Conservation (phyloP, 441 rosid genomes). For the Kokia cookei region DNA sequence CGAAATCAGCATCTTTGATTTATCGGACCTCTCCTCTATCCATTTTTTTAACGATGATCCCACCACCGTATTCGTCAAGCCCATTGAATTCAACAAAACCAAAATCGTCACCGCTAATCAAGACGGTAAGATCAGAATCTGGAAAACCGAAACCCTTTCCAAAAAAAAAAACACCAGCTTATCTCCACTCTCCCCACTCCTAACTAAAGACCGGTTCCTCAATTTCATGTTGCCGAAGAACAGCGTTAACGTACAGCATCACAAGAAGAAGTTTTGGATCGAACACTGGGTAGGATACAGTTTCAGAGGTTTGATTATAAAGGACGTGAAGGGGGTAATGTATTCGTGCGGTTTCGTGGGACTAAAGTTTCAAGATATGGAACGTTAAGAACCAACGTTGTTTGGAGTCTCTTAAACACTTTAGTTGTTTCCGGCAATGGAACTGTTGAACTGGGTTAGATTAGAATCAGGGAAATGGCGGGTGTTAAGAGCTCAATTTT, state of each 20-base stretch:
- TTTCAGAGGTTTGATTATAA: constrained; percentile 27
- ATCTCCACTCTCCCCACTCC: constrained; percentile 35
- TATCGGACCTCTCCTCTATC: constrained; percentile 16
- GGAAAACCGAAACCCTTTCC: constrained; percentile 19
- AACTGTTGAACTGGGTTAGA: constrained; percentile 26
- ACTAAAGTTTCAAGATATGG: constrained; percentile 44
- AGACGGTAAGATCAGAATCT: constrained; percentile 39
- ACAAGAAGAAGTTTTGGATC: constrained; percentile 42
- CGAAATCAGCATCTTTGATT: constrained; percentile 31
- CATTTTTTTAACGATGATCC: constrained; percentile 17
- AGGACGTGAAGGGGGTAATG: constrained; percentile 17
- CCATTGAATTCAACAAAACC: constrained; percentile 21
- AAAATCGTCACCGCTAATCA: constrained; percentile 47
- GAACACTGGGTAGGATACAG: constrained; percentile 36
- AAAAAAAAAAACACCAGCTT: constrained; percentile 16
- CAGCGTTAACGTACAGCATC: constrained; percentile 35
- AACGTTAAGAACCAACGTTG: constrained; percentile 17
- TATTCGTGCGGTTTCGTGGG: constrained; percentile 43
- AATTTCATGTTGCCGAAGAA: constrained; percentile 28
- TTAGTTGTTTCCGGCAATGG: constrained; percentile 30
- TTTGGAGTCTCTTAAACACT: constrained; percentile 35
- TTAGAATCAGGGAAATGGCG: constrained; percentile 34
- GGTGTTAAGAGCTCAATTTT: too few species aligned
- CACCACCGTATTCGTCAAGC: constrained; percentile 35
- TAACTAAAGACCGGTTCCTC: constrained; percentile 25